Evolutionary conservation across 176 grass and related monocot genomes (phyloP).

Genomic region (Carex myosuroides): DNA sequence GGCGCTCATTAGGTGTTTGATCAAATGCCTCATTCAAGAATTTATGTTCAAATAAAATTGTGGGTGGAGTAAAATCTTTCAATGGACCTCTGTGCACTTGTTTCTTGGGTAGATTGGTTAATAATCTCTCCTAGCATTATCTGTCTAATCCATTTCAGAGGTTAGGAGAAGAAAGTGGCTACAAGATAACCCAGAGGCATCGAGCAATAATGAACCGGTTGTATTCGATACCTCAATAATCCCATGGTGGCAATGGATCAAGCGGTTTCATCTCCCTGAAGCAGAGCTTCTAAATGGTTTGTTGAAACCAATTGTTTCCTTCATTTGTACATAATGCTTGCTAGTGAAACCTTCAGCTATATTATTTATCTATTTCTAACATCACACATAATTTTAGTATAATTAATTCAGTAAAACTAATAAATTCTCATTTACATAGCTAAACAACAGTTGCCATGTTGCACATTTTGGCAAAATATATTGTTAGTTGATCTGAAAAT

Average conservation of each 20-base stretch:
- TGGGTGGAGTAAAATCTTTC: not conserved
- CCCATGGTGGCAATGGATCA: slow-evolving; percentile 94
- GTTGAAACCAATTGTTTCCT: slow-evolving; percentile 21
- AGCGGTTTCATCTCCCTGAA: slow-evolving; percentile 90
- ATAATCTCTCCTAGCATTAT: not conserved
- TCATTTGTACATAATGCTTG: not conserved
- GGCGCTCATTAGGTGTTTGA: not conserved
- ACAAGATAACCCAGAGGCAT: slow-evolving; percentile 80
- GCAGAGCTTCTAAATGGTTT: slow-evolving; percentile 90
- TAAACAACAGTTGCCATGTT: not conserved
- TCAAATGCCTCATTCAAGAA: not conserved
- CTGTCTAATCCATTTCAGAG: slow-evolving; percentile 47
- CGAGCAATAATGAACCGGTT: slow-evolving; percentile 38
- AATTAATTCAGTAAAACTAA: not conserved
- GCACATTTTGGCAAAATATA: not conserved
- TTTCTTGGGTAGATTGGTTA: not conserved
- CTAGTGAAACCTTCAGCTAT: not conserved
- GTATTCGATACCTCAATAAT: slow-evolving; percentile 79
- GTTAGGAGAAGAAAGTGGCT: slow-evolving; percentile 93
- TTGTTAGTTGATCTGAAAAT: not conserved
- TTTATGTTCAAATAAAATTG: not conserved
- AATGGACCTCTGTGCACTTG: not conserved
- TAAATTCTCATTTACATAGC: not conserved
- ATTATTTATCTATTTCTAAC: not conserved
- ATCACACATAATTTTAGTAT: not conserved